These are phyloP conservation scores for Chaetomium cochliodes DNA, from an alignment of 495 filamentous ascomycete species.

Conservation along the genomic window DNA sequence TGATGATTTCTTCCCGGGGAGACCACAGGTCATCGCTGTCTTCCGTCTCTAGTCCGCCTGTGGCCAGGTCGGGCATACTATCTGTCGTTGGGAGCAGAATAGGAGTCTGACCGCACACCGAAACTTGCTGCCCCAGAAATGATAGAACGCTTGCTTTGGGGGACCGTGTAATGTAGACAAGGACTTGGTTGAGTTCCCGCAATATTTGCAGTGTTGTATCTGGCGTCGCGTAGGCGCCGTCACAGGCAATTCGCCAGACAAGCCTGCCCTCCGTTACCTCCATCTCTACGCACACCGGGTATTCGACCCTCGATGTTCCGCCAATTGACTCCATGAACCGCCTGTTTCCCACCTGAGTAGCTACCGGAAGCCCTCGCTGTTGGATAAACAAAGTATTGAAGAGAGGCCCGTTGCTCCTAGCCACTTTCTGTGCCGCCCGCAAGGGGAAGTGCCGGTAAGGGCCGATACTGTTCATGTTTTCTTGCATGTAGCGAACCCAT, in stretches of 20 bases:
- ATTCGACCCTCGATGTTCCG: slow-evolving; percentile 65
- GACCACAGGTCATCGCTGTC: slow-evolving; percentile 39
- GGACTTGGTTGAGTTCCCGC: slow-evolving; percentile 51
- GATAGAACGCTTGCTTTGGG: slow-evolving; percentile 51
- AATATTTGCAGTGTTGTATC: slow-evolving; percentile 49
- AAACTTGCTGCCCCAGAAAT: slow-evolving; percentile 46
- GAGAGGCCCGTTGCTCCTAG: slow-evolving; percentile 35
- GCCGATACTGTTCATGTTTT: slow-evolving; percentile 51
- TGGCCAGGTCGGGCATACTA: fast-evolving
- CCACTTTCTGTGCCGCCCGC: slow-evolving; percentile 56
- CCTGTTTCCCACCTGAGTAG: background rate
- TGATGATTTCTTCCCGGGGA: slow-evolving; percentile 51
- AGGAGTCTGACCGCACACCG: slow-evolving; percentile 53
- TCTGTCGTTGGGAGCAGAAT: background rate
- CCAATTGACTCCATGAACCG: slow-evolving; percentile 54
- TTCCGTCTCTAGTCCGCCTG: background rate
- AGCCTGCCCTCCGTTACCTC: slow-evolving; percentile 56
- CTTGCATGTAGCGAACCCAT: slow-evolving; percentile 66
- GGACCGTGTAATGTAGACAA: slow-evolving; percentile 51
- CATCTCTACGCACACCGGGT: slow-evolving; percentile 77
- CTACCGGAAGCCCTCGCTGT: slow-evolving; percentile 41
- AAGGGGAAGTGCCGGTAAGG: slow-evolving; percentile 67
- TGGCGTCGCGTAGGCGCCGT: slow-evolving; percentile 49
- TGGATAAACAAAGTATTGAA: slow-evolving; percentile 74
- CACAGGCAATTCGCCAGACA: slow-evolving; percentile 68